A percentile compares a stretch with the other conserved stretches of the same genome.
phyloP scores from a whole-genome alignment of 345 rosid species.

The Eucalyptus polyanthemos region DNA sequence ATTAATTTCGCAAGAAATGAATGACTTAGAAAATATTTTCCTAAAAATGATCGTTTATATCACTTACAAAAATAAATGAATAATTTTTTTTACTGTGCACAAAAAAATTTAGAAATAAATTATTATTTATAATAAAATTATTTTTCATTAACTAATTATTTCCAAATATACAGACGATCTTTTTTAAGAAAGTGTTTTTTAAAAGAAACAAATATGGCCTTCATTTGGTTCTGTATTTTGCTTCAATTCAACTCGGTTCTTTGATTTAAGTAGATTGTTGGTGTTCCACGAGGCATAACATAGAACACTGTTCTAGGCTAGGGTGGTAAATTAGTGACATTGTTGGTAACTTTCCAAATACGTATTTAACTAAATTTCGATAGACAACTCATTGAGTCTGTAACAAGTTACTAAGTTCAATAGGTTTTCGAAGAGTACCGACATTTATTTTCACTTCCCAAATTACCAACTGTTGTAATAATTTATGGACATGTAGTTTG shows the following conservation, averaged over 20 bases:
- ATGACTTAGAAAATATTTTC: not conserved
- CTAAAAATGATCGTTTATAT: accelerated
- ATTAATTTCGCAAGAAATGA: accelerated
- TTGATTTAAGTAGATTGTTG: not conserved
- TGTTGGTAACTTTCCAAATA: not conserved
- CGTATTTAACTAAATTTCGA: too few species aligned
- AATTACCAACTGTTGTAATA: not conserved
- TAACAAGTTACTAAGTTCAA: not conserved
- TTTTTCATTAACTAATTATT: not conserved
- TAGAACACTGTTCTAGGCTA: not conserved
- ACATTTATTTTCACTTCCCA: not conserved
- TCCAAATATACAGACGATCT: accelerated
- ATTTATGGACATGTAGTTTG: not conserved
- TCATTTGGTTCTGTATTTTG: not conserved
- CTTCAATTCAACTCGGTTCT: not conserved
- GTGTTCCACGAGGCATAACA: not conserved
- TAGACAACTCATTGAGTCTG: too few species aligned
- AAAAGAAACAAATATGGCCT: too few species aligned
- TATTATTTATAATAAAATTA: accelerated
- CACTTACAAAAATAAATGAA: not conserved
- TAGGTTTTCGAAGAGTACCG: not conserved
- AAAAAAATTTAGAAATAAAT: not conserved
- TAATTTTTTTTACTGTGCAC: accelerated
- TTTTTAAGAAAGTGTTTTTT: not conserved
- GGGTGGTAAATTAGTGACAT: not conserved